Evolutionary conservation across 768 basidiomycete species (phyloP).

Genomic region (Hygrocybe coccinea): DNA sequence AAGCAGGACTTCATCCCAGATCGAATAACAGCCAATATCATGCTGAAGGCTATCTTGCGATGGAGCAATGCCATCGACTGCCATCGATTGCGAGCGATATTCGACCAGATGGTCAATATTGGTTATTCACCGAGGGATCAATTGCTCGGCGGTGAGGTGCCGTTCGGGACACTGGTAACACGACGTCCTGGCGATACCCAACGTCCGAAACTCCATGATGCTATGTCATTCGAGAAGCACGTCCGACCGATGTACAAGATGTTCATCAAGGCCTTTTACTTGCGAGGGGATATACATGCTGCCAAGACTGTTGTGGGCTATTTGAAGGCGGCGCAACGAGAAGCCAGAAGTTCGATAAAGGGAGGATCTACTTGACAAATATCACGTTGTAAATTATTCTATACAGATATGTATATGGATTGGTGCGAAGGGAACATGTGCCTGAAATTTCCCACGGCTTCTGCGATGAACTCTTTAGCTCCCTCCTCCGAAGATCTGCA

Average conservation of each 20-base stretch:
- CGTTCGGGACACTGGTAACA: slow-evolving; percentile 40
- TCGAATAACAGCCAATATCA: slow-evolving; percentile 63
- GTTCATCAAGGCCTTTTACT: slow-evolving; percentile 63
- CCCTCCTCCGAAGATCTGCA: slow-evolving; percentile 30
- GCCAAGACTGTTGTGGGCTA: slow-evolving; percentile 53
- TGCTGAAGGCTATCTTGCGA: slow-evolving; percentile 55
- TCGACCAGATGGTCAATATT: slow-evolving; percentile 55
- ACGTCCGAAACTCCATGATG: slow-evolving; percentile 37
- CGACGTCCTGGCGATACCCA: slow-evolving; percentile 13
- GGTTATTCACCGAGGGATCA: slow-evolving; percentile 50
- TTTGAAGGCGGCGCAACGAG: slow-evolving; percentile 41
- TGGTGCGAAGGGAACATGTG: no score
- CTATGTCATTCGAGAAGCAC: slow-evolving; percentile 53
- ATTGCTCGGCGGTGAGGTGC: slow-evolving; percentile 31
- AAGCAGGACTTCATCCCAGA: slow-evolving; percentile 55
- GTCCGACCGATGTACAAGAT: slow-evolving; percentile 66
- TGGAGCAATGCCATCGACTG: slow-evolving; percentile 45
- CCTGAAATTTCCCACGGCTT: background rate
- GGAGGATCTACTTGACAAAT: background rate
- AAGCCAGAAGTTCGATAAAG: slow-evolving; percentile 30
- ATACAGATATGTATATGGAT: no score
- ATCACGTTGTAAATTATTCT: no score
- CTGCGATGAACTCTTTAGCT: slow-evolving; percentile 10
- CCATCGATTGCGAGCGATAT: slow-evolving; percentile 47
- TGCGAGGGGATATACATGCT: slow-evolving; percentile 48